Evolutionary conservation across 257 asterid species (phyloP).

Genomic region (Gentiana straminea): DNA sequence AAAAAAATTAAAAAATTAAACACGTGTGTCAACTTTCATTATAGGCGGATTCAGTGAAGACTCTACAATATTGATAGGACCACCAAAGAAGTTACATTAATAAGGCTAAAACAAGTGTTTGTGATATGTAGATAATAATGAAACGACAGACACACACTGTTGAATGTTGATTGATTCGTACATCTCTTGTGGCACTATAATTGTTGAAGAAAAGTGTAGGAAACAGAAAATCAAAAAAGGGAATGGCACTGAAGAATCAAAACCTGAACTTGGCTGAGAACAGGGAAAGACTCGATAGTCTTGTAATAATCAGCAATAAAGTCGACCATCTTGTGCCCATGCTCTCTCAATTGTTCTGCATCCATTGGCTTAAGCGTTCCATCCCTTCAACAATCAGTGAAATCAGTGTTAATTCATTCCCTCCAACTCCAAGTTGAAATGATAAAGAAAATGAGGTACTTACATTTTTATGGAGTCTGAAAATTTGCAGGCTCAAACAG

Average conservation of each 20-base stretch:
- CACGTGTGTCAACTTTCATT: no score
- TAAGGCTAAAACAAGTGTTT: not conserved
- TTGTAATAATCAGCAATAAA: conserved; percentile 94
- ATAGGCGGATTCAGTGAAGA: no score
- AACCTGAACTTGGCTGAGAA: conserved; percentile 98
- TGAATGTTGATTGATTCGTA: not conserved
- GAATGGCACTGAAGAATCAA: not conserved
- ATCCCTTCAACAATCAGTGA: conserved; percentile 27
- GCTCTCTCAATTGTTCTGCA: conserved; percentile 75
- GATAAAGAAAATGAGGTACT: not conserved
- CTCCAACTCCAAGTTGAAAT: conserved; percentile 2
- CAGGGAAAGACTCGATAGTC: conserved; percentile 67
- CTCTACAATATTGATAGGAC: no score
- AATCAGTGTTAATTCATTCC: not conserved
- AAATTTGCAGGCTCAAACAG: not conserved
- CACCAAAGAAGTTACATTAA: not conserved
- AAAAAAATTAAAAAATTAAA: no score
- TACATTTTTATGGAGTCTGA: conserved; percentile 1
- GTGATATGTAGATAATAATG: not conserved
- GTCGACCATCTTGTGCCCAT: conserved; percentile 87
- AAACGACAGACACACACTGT: not conserved
- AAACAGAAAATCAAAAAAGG: not conserved
- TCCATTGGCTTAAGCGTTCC: conserved; percentile 80
- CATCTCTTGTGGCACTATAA: not conserved
- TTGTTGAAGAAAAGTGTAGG: no score